These are phyloP conservation scores for Endocalyx cinctus DNA, from an alignment of 2,329 filamentous ascomycete genomes.

Conservation along the genomic window DNA sequence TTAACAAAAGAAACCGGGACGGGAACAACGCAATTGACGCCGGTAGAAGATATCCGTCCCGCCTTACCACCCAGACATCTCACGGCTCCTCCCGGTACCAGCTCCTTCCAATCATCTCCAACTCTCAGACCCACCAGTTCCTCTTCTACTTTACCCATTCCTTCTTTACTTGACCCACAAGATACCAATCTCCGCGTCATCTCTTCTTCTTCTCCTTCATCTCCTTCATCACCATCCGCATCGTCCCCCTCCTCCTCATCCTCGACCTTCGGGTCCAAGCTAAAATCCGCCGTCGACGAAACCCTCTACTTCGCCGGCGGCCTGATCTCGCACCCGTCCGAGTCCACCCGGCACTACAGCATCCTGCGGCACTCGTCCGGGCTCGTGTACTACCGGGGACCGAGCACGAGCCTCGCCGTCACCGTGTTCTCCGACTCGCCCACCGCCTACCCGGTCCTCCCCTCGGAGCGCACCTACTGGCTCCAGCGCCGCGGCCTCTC, in stretches of 20 bases:
- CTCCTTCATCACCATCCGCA: background rate
- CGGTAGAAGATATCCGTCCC: constrained; percentile 8
- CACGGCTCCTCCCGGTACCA: constrained; percentile 15
- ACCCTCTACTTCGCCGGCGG: constrained; percentile 63
- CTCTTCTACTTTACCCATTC: too few relatives aligned
- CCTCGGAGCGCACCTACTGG: constrained; percentile 57
- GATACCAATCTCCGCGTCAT: too few relatives aligned
- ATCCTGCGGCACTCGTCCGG: constrained; percentile 63
- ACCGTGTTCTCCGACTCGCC: constrained; percentile 58
- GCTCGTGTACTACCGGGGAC: constrained; percentile 62
- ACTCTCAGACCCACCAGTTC: background rate
- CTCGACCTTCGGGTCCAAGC: constrained; percentile 25
- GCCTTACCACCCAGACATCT: constrained; percentile 8
- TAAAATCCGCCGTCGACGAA: constrained; percentile 50
- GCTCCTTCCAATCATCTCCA: constrained; percentile 2
- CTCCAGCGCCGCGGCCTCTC: constrained; percentile 65
- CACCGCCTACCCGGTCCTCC: constrained; percentile 50
- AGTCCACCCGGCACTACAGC: constrained; percentile 61
- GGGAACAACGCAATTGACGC: constrained; percentile 5
- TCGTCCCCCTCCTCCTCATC: background rate
- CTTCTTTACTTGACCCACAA: too few relatives aligned
- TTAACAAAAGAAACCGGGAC: too few relatives aligned
- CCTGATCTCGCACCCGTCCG: constrained; percentile 57
- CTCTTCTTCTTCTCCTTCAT: too few relatives aligned
- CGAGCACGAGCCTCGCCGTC: constrained; percentile 58